Conservation (phyloP, 768 basidiomycete species). For the Botryobasidium botryosum region DNA sequence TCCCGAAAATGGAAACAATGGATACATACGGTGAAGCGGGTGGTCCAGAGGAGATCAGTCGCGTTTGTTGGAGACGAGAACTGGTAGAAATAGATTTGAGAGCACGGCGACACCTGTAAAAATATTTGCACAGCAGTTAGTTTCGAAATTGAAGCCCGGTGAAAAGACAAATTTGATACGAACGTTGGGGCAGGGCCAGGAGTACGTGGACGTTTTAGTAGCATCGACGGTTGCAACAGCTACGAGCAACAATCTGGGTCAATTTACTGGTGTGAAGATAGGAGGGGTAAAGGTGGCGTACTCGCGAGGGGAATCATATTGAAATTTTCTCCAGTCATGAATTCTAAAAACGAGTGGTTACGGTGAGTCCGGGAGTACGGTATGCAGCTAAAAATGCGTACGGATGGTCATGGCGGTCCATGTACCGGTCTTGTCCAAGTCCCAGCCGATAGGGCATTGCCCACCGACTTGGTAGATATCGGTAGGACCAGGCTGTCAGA, state of each 20-base stretch:
- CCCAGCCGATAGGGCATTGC: slow-evolving; percentile 50
- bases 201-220: slow-evolving; percentile 26
- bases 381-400: not conserved
- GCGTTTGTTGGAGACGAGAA: slow-evolving; percentile 26
- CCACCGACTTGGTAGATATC: too few species aligned
- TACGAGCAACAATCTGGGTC: slow-evolving; percentile 17
- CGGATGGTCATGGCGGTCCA: slow-evolving; percentile 43
- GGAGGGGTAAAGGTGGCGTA: not conserved
- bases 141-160: not conserved
- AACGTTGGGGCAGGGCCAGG: slow-evolving; percentile 52
- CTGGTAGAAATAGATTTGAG: slow-evolving; percentile 69
- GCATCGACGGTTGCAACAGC: slow-evolving; percentile 38
- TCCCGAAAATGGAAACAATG: too few species aligned
- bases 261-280: not conserved
- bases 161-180: slow-evolving; percentile 12
- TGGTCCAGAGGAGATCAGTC: slow-evolving; percentile 41
- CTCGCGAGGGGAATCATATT: not conserved
- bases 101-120: slow-evolving; percentile 39
- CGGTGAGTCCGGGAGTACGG: not conserved
- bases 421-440: slow-evolving; percentile 23
- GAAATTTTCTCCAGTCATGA: not conserved
- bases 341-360: not conserved
- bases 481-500: too few species aligned
- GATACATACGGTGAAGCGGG: slow-evolving; percentile 48
- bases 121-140: not conserved